Base-by-base conservation (phyloP, 2,329 filamentous ascomycete genomes). In the Coniochaeta ligniaria region DNA sequence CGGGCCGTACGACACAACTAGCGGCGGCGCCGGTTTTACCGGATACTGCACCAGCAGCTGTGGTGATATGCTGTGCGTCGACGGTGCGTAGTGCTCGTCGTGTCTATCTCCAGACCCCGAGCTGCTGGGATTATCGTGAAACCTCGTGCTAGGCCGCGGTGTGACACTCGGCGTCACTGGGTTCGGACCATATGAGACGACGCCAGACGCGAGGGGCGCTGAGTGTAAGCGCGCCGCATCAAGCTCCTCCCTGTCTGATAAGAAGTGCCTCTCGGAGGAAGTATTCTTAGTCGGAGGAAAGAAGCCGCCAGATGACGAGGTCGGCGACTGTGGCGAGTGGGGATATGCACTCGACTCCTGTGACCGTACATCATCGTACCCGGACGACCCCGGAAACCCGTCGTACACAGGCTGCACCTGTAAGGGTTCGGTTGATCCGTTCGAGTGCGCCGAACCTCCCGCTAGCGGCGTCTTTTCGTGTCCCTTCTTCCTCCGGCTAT, bases 151-250 rank as follows among this genome's bases (percentile, higher is more conserved):
- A 52, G 33, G 52, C 54, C 58, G 43, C 24, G 54, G 54, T 6
- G 16, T 41, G 43, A 43, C 58, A 24, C 8, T 70, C 6, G 67
- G 68, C 1, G 67, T 70, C 8, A 70, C 66, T 2, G 59, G 63
- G 58, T 70, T 70, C 2, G 68, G 68, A 11, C 68, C 68, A 50
- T 70, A 70, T 0, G 68, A 70, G 33, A 67, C 63, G 24, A 70
- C 62, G 16, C 31, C 28, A 36, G 54, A 57, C 17, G 31, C 2
- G 2, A 35, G 8, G 3, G 54, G n/a, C 31, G 35, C 31, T 31
- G 47, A 52, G 38, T 38, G 36, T 57, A 52, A 17, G 31, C 26
- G 24, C 6, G 33, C 43, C 35, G 43, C 50, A 33, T 59, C 60
- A 60, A 38, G 24, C 45, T 60, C 47, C 22, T 52, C 47, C 26